phyloP scores from a whole-genome alignment of 2,329 filamentous ascomycete genomes.

The Sarocladium kiliense region DNA sequence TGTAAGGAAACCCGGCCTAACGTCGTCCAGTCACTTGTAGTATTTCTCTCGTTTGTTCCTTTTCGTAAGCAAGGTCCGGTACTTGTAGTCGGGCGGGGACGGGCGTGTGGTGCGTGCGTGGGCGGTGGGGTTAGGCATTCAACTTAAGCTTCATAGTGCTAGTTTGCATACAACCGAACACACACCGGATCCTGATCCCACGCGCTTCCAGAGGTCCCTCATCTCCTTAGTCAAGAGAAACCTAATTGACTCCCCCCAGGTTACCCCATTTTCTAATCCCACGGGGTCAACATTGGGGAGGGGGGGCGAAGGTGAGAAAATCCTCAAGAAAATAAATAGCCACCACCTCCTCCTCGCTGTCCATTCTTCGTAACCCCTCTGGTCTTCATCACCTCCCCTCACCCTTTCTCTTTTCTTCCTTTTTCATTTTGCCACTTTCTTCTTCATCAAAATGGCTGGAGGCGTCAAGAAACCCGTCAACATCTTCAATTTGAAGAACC shows the following conservation, averaged over 20 bases:
- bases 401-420: not conserved
- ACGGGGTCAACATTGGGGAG: not conserved
- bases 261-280: not conserved
- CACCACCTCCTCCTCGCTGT: not conserved
- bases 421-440: not conserved
- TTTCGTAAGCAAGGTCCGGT: too few species aligned
- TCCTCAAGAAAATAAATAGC: not conserved
- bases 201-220: not conserved
- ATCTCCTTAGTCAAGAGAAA: not conserved
- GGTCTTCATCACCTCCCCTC: not conserved
- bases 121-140: too few species aligned
- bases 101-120: too few species aligned
- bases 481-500: constrained; percentile 59
- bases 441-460: constrained; percentile 37
- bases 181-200: too few species aligned
- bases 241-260: too few species aligned
- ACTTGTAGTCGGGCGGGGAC: too few species aligned
- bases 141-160: not conserved
- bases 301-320: not conserved
- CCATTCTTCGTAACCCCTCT: not conserved
- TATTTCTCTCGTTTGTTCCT: too few species aligned
- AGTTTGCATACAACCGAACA: not conserved
- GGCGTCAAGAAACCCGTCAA: constrained; percentile 51
- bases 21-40: too few species aligned
- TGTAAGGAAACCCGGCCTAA: too few species aligned